Evolutionary conservation across 257 asterid genomes (phyloP).

Genomic region (Nicotiana noctiflora): DNA sequence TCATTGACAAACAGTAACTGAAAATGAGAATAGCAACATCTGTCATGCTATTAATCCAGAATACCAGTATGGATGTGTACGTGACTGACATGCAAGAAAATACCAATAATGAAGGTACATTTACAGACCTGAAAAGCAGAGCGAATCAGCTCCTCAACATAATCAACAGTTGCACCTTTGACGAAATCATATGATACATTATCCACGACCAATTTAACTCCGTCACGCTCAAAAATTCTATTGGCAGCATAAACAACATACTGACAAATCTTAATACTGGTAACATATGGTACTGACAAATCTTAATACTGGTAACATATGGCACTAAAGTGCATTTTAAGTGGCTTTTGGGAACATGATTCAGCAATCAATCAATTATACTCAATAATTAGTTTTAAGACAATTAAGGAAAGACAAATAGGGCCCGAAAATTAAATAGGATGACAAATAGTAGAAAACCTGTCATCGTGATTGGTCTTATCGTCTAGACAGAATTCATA

Average conservation of each 20-base stretch:
- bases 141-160: conserved; percentile 91
- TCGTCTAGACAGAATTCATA: conserved; percentile 79
- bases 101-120: background rate
- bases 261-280: background rate
- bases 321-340: background rate
- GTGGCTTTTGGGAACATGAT: background rate
- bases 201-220: conserved; percentile 90
- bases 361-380: background rate
- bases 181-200: conserved; percentile 72
- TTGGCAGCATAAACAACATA: background rate
- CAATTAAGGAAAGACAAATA: background rate
- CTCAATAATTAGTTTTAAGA: background rate
- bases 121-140: conserved; percentile 92
- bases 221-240: conserved; percentile 82
- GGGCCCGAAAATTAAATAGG: background rate
- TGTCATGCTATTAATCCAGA: background rate
- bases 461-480: conserved; percentile 69
- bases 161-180: conserved; percentile 90
- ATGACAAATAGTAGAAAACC: conserved; percentile 27
- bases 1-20: background rate
- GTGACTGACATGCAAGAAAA: background rate
- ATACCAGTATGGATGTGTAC: background rate
- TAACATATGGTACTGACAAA: background rate
- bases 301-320: no score
- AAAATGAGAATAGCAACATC: background rate